Conservation (phyloP, 2,329 filamentous ascomycete species). For the Penicillium verrucosum region DNA sequence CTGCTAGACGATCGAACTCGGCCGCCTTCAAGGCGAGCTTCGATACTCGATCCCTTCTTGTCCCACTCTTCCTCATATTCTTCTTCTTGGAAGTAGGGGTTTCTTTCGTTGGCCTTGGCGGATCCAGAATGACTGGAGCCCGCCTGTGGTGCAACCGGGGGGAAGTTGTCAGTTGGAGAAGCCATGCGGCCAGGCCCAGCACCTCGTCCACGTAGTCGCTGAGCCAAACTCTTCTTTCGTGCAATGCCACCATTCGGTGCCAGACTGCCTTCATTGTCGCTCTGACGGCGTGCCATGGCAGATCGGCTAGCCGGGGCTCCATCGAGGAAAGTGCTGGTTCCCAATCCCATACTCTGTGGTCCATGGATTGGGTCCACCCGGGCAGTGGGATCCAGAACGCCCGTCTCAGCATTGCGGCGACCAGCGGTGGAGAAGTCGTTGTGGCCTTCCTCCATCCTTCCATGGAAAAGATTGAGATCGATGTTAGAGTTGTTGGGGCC, state of each 20-base stretch:
- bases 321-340: conserved; percentile 93
- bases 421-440: conserved; percentile 63
- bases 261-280: conserved; percentile 57
- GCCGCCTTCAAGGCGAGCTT: conserved; percentile 34
- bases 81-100: conserved; percentile 79
- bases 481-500: conserved; percentile 79
- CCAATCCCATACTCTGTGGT: conserved; percentile 76
- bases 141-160: conserved; percentile 24
- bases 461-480: conserved; percentile 85
- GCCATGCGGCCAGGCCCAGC: conserved; percentile 57
- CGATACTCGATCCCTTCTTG: conserved; percentile 60
- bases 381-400: conserved; percentile 60
- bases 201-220: conserved; percentile 74
- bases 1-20: conserved; percentile 55
- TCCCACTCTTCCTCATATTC: conserved; percentile 71
- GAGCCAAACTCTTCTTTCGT: conserved; percentile 91
- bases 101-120: conserved; percentile 51
- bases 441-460: conserved; percentile 80
- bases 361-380: conserved; percentile 75
- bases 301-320: conserved; percentile 81
- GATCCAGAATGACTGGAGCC: conserved; percentile 34
- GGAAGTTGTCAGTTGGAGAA: conserved; percentile 49
- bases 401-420: conserved; percentile 33
- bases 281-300: conserved; percentile 72
- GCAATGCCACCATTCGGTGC: conserved; percentile 62